A percentile compares a stretch with the other conserved stretches of the same genome.
These are phyloP conservation scores for Tylopilus sp. DNA, from an alignment of 768 basidiomycete genomes.

Conservation along the genomic window DNA sequence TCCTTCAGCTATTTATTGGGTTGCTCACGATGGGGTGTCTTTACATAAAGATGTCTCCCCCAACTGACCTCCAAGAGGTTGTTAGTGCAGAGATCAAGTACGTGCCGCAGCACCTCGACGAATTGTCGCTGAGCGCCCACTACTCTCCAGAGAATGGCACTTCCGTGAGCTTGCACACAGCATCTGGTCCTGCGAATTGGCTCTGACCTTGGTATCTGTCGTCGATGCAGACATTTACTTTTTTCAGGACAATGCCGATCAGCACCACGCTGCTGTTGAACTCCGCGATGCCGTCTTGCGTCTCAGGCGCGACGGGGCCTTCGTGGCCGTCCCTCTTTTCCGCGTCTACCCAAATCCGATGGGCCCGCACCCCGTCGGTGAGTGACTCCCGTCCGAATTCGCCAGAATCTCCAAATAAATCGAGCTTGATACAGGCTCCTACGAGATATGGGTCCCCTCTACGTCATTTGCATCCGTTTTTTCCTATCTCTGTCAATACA, in stretches of 20 bases:
- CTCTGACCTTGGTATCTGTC: not conserved
- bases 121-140: not conserved
- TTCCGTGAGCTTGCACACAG: constrained; percentile 53
- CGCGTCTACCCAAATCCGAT: constrained; percentile 66
- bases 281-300: constrained; percentile 70
- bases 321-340: constrained; percentile 74
- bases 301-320: constrained; percentile 70
- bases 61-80: constrained; percentile 54
- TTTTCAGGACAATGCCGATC: constrained; percentile 58
- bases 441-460: constrained; percentile 77
- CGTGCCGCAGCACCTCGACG: constrained; percentile 16
- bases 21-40: no score
- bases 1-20: no score
- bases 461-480: constrained; percentile 75
- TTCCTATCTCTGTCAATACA: constrained; percentile 68
- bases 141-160: constrained; percentile 63
- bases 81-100: constrained; percentile 63
- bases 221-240: constrained; percentile 67
- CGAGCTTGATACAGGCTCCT: constrained; percentile 52
- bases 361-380: constrained; percentile 76
- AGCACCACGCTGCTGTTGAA: constrained; percentile 62
- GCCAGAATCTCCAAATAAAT: not conserved
- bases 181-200: not conserved
- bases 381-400: constrained; percentile 18
- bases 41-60: constrained; percentile 30